A percentile compares a stretch with the other conserved stretches of the same genome.
These are phyloP conservation scores for Cruciata laevipes DNA, from an alignment of 257 asterid genomes.

Conservation along the genomic window DNA sequence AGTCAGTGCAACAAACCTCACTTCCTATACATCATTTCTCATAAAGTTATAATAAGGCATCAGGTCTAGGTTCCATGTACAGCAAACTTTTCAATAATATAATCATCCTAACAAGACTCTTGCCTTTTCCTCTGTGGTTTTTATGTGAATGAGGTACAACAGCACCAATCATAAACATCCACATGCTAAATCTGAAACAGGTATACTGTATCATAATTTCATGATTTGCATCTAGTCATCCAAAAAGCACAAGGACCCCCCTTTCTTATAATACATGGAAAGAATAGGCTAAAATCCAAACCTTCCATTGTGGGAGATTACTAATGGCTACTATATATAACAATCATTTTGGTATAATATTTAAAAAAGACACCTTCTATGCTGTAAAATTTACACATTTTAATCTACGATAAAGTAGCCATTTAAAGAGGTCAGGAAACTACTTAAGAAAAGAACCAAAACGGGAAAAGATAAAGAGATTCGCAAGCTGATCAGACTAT, in stretches of 20 bases:
- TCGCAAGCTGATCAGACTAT: not conserved
- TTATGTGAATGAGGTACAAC: not conserved
- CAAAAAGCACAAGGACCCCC: conserved; percentile 7
- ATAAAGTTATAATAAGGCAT: not conserved
- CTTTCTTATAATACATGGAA: not conserved
- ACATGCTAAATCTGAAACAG: not conserved
- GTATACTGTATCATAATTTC: not conserved
- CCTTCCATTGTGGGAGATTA: conserved; percentile 1
- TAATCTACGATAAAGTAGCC: not conserved
- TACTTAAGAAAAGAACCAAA: conserved; percentile 1
- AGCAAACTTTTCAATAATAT: not conserved
- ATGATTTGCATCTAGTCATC: not conserved
- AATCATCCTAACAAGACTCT: not conserved
- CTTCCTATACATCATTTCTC: not conserved
- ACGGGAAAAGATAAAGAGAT: not conserved
- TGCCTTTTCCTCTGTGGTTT: not conserved
- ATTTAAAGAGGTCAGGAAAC: conserved; percentile 1
- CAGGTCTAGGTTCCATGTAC: not conserved
- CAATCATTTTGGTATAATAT: not conserved
- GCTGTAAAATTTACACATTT: not conserved
- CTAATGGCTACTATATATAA: not conserved
- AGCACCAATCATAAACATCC: conserved; percentile 2
- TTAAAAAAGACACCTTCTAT: not conserved
- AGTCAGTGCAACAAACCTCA: not conserved
- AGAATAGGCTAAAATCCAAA: not conserved